These are phyloP conservation scores for Sungouiella thailandica DNA, from an alignment of 805 yeast genomes.

Conservation along the genomic window DNA sequence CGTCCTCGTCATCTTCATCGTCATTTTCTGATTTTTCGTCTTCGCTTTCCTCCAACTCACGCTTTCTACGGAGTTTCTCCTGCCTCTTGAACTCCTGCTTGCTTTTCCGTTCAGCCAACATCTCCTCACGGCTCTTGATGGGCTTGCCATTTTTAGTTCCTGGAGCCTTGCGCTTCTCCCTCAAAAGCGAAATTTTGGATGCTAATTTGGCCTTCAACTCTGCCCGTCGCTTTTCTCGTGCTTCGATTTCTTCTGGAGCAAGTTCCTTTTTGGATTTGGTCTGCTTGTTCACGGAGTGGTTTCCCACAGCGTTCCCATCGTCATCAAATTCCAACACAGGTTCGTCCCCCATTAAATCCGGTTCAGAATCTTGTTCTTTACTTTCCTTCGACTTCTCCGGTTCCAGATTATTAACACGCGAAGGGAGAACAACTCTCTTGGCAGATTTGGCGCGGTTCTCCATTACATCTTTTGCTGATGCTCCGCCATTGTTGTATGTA, in stretches of 20 bases:
- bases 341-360: neutral
- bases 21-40: conserved; percentile 35
- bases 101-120: conserved; percentile 56
- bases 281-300: conserved; percentile 4
- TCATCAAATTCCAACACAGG: conserved; percentile 58
- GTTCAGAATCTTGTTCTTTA: conserved; percentile 12
- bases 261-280: conserved; percentile 19
- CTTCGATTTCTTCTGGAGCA: conserved; percentile 46
- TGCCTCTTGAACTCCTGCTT: conserved; percentile 43
- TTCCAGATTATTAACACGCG: conserved; percentile 13
- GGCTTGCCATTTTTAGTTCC: conserved; percentile 80
- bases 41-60: conserved; percentile 34
- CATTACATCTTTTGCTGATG: conserved; percentile 58
- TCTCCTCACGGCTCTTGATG: conserved; percentile 77
- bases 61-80: conserved; percentile 39
- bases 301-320: conserved; percentile 51
- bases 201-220: conserved; percentile 77
- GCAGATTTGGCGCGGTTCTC: conserved; percentile 52
- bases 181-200: conserved; percentile 60
- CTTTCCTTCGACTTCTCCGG: conserved; percentile 4
- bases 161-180: conserved; percentile 85
- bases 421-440: conserved; percentile 39
- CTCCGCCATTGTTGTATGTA: conserved; percentile 35
- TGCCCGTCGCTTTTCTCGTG: conserved; percentile 50
- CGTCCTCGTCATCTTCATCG: conserved; percentile 27